A percentile compares a stretch with the other conserved stretches of the same genome.
These are phyloP conservation scores for Angomonas ambiguus DNA, from an alignment of 208 protist species.

Conservation along the genomic window DNA sequence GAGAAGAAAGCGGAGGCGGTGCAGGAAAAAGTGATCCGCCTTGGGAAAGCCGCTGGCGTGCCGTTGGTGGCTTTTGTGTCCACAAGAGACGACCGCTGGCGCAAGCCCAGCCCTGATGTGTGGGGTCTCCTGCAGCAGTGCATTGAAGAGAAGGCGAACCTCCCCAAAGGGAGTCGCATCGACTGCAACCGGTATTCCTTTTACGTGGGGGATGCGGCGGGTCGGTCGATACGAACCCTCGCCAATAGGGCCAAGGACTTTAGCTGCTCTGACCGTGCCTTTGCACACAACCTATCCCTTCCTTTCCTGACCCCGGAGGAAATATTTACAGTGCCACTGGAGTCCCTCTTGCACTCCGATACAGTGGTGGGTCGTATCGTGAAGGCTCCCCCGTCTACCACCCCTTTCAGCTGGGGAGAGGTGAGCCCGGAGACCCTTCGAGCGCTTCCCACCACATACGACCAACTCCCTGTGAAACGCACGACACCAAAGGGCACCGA, in stretches of 20 bases:
- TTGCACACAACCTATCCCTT: conserved; percentile 81
- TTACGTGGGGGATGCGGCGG: conserved; percentile 93
- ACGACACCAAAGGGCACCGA: conserved; percentile 18
- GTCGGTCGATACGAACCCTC: conserved; percentile 45
- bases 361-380: background rate
- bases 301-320: conserved; percentile 91
- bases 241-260: conserved; percentile 89
- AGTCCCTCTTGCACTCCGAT: conserved; percentile 17
- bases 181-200: conserved; percentile 49
- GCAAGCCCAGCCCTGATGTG: conserved; percentile 87
- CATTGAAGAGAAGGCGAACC: conserved; percentile 19
- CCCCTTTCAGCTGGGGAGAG: conserved; percentile 41
- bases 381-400: background rate
- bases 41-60: conserved; percentile 36
- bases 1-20: conserved; percentile 47
- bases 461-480: conserved; percentile 20
- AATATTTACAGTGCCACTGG: conserved; percentile 44
- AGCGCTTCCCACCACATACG: conserved; percentile 42
- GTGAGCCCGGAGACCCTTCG: conserved; percentile 43
- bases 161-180: background rate
- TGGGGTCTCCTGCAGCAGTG: conserved; percentile 75
- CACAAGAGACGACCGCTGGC: conserved; percentile 60
- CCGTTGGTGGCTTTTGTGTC: conserved; percentile 78
- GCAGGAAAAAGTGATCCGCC: conserved; percentile 37
- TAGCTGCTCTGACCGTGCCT: conserved; percentile 85